Evolutionary conservation across 2,329 filamentous ascomycete species (phyloP).

Genomic region (Alternaria infectoria): DNA sequence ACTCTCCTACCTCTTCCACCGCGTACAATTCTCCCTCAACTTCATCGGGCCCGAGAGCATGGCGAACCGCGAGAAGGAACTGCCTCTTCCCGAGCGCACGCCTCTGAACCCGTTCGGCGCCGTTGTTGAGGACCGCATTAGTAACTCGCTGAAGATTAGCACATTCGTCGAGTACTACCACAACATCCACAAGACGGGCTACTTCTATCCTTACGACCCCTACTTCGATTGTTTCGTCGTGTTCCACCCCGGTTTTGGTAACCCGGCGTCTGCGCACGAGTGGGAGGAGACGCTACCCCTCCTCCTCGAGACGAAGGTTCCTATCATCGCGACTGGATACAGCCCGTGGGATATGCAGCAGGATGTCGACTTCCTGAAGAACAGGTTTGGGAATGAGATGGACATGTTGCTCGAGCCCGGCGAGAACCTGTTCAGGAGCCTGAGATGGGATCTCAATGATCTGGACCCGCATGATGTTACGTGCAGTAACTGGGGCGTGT

Average conservation of each 20-base stretch:
- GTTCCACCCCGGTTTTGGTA: constrained; percentile 95
- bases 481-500: constrained; percentile 96
- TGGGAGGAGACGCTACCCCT: constrained; percentile 91
- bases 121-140: constrained; percentile 90
- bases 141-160: constrained; percentile 90
- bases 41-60: constrained; percentile 97
- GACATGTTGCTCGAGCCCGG: constrained; percentile 90
- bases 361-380: constrained; percentile 87
- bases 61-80: constrained; percentile 90
- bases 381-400: constrained; percentile 87
- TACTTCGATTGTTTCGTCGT: constrained; percentile 98
- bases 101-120: constrained; percentile 88
- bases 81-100: constrained; percentile 86
- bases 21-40: constrained; percentile 85
- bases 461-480: constrained; percentile 91
- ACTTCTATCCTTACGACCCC: constrained; percentile 94
- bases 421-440: constrained; percentile 91
- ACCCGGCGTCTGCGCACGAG: constrained; percentile 90
- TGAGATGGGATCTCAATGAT: constrained; percentile 97
- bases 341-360: constrained; percentile 94
- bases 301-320: constrained; percentile 92
- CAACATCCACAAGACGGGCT: constrained; percentile 86
- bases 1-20: constrained; percentile 92
- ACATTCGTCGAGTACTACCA: constrained; percentile 99
- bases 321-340: constrained; percentile 93